Conservation (phyloP, 495 filamentous ascomycete species). For the Lasiosphaeria ovina region DNA sequence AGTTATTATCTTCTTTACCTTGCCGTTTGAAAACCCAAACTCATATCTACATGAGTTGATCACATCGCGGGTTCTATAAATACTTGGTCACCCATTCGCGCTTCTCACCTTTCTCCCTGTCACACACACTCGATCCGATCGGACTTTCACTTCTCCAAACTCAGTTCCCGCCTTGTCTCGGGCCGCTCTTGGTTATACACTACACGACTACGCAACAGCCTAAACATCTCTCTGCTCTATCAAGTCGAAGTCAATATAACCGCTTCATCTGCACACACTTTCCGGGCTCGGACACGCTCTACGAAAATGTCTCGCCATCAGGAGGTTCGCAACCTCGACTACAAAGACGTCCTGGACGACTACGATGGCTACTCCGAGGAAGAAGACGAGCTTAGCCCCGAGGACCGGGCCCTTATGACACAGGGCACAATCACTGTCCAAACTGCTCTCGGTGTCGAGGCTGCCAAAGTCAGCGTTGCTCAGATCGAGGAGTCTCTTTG, state of each 20-base stretch:
- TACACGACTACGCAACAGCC: too few species aligned
- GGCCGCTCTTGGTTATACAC: too few species aligned
- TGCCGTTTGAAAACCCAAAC: too few species aligned
- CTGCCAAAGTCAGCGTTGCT: slow-evolving; percentile 55
- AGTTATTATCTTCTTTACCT: too few species aligned
- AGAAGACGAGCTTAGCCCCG: slow-evolving; percentile 55
- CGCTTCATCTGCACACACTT: neutral
- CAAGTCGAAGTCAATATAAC: neutral
- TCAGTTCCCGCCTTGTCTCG: too few species aligned
- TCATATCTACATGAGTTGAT: too few species aligned
- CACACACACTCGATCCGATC: too few species aligned
- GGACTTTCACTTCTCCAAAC: too few species aligned
- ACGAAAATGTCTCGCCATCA: slow-evolving; percentile 62
- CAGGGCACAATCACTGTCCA: slow-evolving; percentile 55
- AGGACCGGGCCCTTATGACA: slow-evolving; percentile 58
- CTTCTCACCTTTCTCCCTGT: too few species aligned
- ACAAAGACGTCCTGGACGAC: slow-evolving; percentile 60
- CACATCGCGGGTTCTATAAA: too few species aligned
- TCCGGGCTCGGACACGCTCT: neutral
- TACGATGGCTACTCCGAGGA: slow-evolving; percentile 52
- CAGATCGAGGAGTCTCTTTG: slow-evolving; percentile 88
- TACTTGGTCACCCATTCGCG: too few species aligned
- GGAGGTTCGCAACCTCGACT: slow-evolving; percentile 57
- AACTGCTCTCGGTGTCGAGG: slow-evolving; percentile 50
- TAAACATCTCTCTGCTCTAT: neutral